phyloP scores from a whole-genome alignment of 2,329 filamentous ascomycete species.

The Onygenales sp. region DNA sequence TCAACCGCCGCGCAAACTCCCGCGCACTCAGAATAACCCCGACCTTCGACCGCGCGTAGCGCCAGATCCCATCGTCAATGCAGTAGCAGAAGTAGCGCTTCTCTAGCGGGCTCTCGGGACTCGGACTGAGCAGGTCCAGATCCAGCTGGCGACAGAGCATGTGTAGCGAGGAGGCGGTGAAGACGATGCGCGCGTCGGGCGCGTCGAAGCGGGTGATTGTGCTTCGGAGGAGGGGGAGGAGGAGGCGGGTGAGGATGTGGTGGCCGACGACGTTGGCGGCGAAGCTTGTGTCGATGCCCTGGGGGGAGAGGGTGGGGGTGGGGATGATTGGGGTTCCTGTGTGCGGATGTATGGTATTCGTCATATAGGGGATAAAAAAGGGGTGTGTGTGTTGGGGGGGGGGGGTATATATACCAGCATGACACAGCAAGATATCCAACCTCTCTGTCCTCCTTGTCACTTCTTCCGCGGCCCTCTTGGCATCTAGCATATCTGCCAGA shows the following conservation, averaged over 20 bases:
- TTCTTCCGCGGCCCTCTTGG: slow-evolving; percentile 13
- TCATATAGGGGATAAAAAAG: background rate
- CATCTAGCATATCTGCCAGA: slow-evolving; percentile 18
- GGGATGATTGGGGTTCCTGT: slow-evolving; percentile 13
- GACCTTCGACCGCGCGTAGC: slow-evolving; percentile 25
- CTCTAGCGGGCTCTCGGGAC: slow-evolving; percentile 15
- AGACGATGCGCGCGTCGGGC: slow-evolving; percentile 33
- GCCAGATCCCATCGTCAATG: slow-evolving; percentile 18
- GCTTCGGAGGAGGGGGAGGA: slow-evolving; percentile 26
- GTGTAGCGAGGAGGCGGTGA: slow-evolving; percentile 30
- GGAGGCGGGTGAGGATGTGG: slow-evolving; percentile 40
- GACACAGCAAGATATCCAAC: slow-evolving; percentile 24
- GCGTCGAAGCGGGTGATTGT: slow-evolving; percentile 16
- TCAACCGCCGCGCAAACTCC: slow-evolving; percentile 19
- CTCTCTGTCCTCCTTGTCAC: slow-evolving; percentile 16
- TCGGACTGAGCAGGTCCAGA: slow-evolving; percentile 18
- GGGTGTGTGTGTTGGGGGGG: background rate
- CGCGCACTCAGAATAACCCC: slow-evolving; percentile 24
- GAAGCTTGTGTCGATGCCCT: slow-evolving; percentile 42
- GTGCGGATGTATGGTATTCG: too few species aligned
- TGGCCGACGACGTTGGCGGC: slow-evolving; percentile 43
- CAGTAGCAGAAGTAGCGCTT: slow-evolving; percentile 1
- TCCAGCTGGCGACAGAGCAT: slow-evolving; percentile 18
- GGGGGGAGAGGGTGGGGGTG: slow-evolving; percentile 16
- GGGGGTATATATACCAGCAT: slow-evolving; percentile 22